Base-by-base conservation (phyloP, 139 green algal genomes). In the Micractinium conductrix region DNA sequence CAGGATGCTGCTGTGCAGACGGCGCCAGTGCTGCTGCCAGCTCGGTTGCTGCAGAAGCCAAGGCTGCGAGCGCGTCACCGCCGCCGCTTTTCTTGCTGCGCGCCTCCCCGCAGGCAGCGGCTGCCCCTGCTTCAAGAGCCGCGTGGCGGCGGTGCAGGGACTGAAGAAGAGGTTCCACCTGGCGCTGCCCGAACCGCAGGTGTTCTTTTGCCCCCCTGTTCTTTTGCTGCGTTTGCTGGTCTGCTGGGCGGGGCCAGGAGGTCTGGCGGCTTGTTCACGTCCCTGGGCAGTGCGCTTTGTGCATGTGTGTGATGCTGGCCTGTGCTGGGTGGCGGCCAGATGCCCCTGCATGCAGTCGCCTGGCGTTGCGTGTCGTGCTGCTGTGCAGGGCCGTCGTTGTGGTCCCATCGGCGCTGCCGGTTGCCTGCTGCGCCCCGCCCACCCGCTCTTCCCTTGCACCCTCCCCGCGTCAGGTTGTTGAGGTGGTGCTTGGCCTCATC, bases 41-140 rank as follows among this genome's bases (percentile, higher is more conserved):
- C n/a, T n/a, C n/a, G n/a, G n/a, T n/a, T n/a, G n/a, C n/a, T n/a
- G n/a, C n/a, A n/a, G n/a, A n/a, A n/a, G n/a, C n/a, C n/a, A n/a
- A n/a, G n/a, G n/a, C n/a, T n/a, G n/a, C n/a, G n/a, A n/a, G n/a
- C n/a, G n/a, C n/a, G n/a, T n/a, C n/a, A n/a, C n/a, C n/a, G n/a
- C n/a, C n/a, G n/a, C n/a, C n/a, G n/a, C n/a, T n/a, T n/a, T n/a
- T n/a, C n/a, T n/a, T n/a, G n/a, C n/a, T n/a, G n/a, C 40, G 22
- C 38, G 22, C 22, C 63, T 14, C 17, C 6, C 35, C 70, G 78
- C 89, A 60, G 89, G 90, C 74, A 93, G 89, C 74, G 96, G 94
- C 38, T 96, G 94, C 69, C 96, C 97, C 9, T 99, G 96, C 90
- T 99, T 99, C 94, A 98, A 98, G 88, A 80, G 48, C 74, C 72